Evolutionary conservation across 108 stramenopile genomes (phyloP), one percentile per base, ranked within the genome.

Genomic region (Nitzschia putrida): DNA sequence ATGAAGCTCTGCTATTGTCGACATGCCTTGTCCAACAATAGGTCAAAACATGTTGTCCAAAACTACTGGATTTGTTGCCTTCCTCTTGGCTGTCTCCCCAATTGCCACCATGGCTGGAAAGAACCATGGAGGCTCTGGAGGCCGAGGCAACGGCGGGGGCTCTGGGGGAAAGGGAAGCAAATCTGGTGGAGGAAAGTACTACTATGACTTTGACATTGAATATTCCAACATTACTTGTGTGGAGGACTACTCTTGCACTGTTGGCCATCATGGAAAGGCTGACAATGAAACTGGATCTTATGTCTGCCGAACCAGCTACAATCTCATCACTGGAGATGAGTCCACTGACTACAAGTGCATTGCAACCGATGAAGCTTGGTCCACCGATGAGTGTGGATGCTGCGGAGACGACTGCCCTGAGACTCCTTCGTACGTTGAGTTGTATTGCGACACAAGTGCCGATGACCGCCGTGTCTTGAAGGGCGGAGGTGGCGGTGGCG

Each of bases 341-440:
- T 14, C 2, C 3, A 61, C 37, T 24, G 38, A 21, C 11, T 13
- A 23, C 38, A n/a, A 21, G 16, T 61, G 60, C 60, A 61, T 61
- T 61, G n/a, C 29, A 1, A 7, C 21, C 18, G 60, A 61, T 8
- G 38, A 40, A 43, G 60, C 60, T 3, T 61, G 39, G 38, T 18
- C n/a, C 18, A 61, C 41, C 11, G 60, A 61, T 24, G 60, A 40
- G 38, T 61, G 60, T 22, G 60, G 60, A 21, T 61, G 60, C 60
- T 61, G 60, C 21, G 60, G 60, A 11, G 60, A 37, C 14, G 60
- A 61, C 18, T 49, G 47, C 18, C 47, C 56, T 21, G 21, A 14
- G 16, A 16, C 16, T 29, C 56, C 56, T 14, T 16, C 14, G 18
- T 57, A 29, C 21, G 21, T 57, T 29, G 56, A 57, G 16, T 21